Evolutionary conservation across 2,329 filamentous ascomycete species (phyloP), one percentile per base, ranked within the genome.

Genomic region (Penicillium brevicompactum): DNA sequence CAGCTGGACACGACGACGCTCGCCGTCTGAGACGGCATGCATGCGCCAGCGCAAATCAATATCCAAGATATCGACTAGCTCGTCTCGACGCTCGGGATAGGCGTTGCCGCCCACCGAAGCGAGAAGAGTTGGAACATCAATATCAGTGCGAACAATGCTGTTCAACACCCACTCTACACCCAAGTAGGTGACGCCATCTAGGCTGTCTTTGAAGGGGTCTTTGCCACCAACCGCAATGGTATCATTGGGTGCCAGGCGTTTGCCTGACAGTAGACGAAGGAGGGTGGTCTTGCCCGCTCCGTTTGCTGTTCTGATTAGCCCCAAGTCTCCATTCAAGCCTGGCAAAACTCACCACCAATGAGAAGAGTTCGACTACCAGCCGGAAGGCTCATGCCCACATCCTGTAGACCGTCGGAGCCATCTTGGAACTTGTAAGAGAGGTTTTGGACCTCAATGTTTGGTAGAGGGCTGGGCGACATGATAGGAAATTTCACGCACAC

Each of bases 121-220:
- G 24, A 99, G 85, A 5, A 99, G 85, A 62, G 95, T 92, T 3
- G 83, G 84, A 3, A 99, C 93, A 56, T 91, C 91, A 64, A 99
- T 96, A 75, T 99, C 94, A 30, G 89, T 95, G 49, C 93, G 89
- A 46, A 97, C 94, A 67, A 97, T 96, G 46, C 90, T 91, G 79
- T 97, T 97, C 9, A 99, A 84, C 3, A 97, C 94, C 94, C 94
- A 99, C 80, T 99, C 94, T 0, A 97, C 85, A 1, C 94, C 94
- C 7, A 99, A 88, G 75, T 99, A 99, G 21, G 93, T 97, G 31
- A 99, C 93, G 59, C 94, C 94, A 76, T 96, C 90, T 27, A 97
- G 85, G 10, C 88, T 86, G 34, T 92, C 84, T 73, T 91, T 89
- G 84, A 99, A 99, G 8, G 94, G 94, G 75, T 99, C 94, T 46